phyloP scores from a whole-genome alignment of 2,329 filamentous ascomycete species.

The Diaporthe sp. region DNA sequence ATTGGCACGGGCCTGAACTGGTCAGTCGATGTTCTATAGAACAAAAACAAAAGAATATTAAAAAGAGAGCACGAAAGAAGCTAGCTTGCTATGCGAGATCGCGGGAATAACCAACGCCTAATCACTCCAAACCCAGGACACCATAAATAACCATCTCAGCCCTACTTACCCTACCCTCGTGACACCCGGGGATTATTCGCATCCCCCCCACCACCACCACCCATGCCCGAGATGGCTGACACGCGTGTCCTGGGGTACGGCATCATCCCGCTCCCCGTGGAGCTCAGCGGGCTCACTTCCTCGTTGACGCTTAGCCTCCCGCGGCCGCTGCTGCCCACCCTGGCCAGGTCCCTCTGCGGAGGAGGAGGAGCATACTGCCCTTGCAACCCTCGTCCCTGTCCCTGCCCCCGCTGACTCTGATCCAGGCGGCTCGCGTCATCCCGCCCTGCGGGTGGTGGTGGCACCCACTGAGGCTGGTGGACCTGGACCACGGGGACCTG shows the following conservation, averaged over 20 bases:
- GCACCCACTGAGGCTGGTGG: not conserved
- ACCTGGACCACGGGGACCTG: constrained; percentile 7
- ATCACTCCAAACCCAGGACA: not conserved
- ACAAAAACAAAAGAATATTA: constrained; percentile 8
- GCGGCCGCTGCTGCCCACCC: not conserved
- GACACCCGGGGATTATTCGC: not conserved
- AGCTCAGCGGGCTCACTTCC: constrained; percentile 39
- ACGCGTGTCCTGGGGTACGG: constrained; percentile 22
- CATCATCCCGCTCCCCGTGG: constrained; percentile 33
- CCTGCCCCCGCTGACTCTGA: not conserved
- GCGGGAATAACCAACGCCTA: not conserved
- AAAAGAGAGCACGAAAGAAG: not conserved
- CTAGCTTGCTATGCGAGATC: not conserved
- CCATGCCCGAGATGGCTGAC: constrained; percentile 35
- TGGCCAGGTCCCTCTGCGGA: not conserved
- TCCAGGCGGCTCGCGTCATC: no score
- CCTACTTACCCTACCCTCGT: not conserved
- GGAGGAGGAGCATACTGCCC: no score
- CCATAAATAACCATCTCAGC: not conserved
- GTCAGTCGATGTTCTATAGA: constrained; percentile 27
- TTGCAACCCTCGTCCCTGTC: not conserved
- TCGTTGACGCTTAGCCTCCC: not conserved
- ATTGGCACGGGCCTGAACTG: not conserved
- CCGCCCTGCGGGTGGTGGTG: not conserved
- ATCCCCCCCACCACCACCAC: not conserved